Evolutionary conservation across 202 grass and related monocot genomes (phyloP), one percentile per base, ranked within the genome.

Genomic region (Setaria viridis): DNA sequence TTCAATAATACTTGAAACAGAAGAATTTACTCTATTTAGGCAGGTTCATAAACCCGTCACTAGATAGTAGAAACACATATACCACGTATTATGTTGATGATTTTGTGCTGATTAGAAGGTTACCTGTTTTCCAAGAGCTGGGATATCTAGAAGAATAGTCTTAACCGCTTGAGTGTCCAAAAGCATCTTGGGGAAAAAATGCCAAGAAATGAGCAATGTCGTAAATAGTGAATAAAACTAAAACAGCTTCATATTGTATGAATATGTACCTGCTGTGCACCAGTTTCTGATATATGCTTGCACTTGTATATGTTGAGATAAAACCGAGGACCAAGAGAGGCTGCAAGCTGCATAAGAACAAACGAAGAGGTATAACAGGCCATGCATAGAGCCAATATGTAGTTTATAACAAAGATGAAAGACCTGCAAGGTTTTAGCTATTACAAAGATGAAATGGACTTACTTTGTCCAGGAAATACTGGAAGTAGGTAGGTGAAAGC

Each of bases 391-490:
- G 43, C 68, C 12, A 86, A 15, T 47, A 76, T 51, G 60, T 70
- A 76, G 20, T 76, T 79, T 29, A 78, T 33, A 41, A 78, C 67
- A 78, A 43, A 33, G 25, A 59, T 80, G 46, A 76, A 72, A 45
- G 51, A 78, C 6, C 20, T 70, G 34, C 2, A 72, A 81, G 42
- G 56, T 72, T 85, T 81, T 71, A 78, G 14, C 77, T 13, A 72
- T 21, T 37, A 73, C 67, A 69, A 81, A 87, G 57, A 54, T 75
- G 13, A 55, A 80, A 16, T 72, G 56, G 49, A 85, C 84, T 84
- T 88, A 99, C 97, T 93, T 97, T 97, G 85, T 99, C 97, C 69
- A 99, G 89, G 92, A 99, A 99, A 91, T 93, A 99, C 88, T 99
- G 97, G 82, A 94, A 99, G 88, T 99, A 99, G 15, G 92, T 97